Evolutionary conservation across 331 rosid species (phyloP), one percentile per base, ranked within the genome.

Genomic region (Rhamnella rubrinervis): DNA sequence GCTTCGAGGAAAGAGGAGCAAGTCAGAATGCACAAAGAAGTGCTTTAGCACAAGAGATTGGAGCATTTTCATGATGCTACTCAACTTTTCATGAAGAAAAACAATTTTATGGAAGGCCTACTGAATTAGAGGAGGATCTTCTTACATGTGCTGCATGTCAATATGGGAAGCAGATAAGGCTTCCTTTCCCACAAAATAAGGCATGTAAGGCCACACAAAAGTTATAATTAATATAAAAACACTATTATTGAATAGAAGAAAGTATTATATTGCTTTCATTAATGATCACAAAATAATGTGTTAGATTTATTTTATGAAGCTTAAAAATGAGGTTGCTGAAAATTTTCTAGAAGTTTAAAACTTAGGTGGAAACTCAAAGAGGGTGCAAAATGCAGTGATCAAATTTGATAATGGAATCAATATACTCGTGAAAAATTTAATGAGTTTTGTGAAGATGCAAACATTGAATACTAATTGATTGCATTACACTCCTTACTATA

Each of bases 401-500:
- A 25, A 46, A 9, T 66, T 35, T 25, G 47, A 66, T 17, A 66
- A 66, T 28, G 61, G 60, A 8, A 26, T 8, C 1, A 68, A 35
- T 68, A 55, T 8, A 68, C 72, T 6, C 52, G 1, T 5, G 16
- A 7, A 15, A 15, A 31, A 5, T 50, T 66, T 4, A 26, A 66
- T 14, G 0, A 17, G 9, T 66, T 51, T 52, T 66, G 60, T 26
- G 60, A 64, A 47, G 39, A 64, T n/a, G 38, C 19, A 4, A 40
- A 20, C 1, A 20, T 41, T 46, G 56, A 41, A 6, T 61, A 66
- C 20, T 61, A 66, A 31, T 6, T 66, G 1, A 66, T 14, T 1
- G 28, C 60, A 1, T 31, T 66, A 66, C 60, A 66, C 60, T 35
- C 60, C 61, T 2, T 49, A 66, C 18, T 50, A 66, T 31, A 66